phyloP scores from a whole-genome alignment of 2,329 filamentous ascomycete species.

The Cladophialophora chaetospira region DNA sequence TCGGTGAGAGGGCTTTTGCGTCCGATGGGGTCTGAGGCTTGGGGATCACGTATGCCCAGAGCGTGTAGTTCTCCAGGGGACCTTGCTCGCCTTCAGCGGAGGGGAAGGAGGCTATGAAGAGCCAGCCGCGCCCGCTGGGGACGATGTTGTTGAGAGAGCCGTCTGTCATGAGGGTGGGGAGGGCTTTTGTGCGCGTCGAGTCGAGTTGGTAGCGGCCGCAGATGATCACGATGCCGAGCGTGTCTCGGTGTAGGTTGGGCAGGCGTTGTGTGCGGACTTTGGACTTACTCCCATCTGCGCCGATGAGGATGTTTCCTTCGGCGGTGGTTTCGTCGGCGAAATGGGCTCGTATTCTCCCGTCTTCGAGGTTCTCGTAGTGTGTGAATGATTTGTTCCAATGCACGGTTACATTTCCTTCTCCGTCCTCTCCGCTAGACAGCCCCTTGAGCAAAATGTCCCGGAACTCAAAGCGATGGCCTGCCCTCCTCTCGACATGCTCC shows the following conservation, averaged over 20 bases:
- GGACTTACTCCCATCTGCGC: slow-evolving; percentile 44
- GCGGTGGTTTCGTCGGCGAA: slow-evolving; percentile 41
- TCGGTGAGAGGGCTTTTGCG: not conserved
- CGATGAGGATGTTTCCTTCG: slow-evolving; percentile 41
- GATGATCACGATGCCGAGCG: slow-evolving; percentile 43
- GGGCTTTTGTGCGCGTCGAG: not conserved
- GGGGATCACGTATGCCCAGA: slow-evolving; percentile 31
- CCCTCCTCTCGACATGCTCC: slow-evolving; percentile 9
- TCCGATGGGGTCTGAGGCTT: slow-evolving; percentile 17
- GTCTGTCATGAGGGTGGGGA: slow-evolving; percentile 33
- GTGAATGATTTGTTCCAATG: slow-evolving; percentile 38
- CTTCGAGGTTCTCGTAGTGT: slow-evolving; percentile 26
- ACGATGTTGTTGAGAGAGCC: slow-evolving; percentile 25
- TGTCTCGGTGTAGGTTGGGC: slow-evolving; percentile 39
- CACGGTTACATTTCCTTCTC: slow-evolving; percentile 30
- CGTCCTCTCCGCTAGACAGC: slow-evolving; percentile 14
- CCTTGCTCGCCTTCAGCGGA: slow-evolving; percentile 12
- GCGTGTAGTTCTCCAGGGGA: slow-evolving; percentile 31
- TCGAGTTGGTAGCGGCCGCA: slow-evolving; percentile 40
- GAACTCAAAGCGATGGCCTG: slow-evolving; percentile 40
- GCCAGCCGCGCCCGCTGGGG: slow-evolving; percentile 7
- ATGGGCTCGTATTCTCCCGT: slow-evolving; percentile 31
- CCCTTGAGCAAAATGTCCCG: slow-evolving; percentile 39
- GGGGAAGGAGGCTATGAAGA: slow-evolving; percentile 13
- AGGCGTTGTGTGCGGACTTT: slow-evolving; percentile 42